Percentiles rank a stretch among this genome's conserved stretches.
Evolutionary conservation across 2,329 filamentous ascomycete species (phyloP).

Genomic region (Sclerotiophoma versabilis): DNA sequence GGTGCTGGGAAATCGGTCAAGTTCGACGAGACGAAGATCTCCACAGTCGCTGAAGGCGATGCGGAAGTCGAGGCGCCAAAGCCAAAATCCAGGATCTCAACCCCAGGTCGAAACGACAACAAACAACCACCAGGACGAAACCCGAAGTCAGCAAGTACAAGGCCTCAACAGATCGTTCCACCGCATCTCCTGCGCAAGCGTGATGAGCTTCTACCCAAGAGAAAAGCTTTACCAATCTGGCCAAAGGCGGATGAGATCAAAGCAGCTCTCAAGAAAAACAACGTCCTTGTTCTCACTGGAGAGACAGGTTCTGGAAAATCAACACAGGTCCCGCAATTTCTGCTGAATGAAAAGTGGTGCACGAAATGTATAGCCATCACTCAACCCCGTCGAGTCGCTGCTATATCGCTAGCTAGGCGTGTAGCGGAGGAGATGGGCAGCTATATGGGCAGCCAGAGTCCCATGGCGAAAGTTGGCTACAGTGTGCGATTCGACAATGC

Average conservation of each 20-base stretch:
- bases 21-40: background rate
- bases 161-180: constrained; percentile 20
- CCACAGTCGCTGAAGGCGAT: background rate
- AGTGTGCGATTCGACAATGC: constrained; percentile 93
- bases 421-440: constrained; percentile 84
- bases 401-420: constrained; percentile 85
- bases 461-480: constrained; percentile 78
- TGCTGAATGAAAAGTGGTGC: constrained; percentile 83
- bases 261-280: constrained; percentile 64
- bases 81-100: background rate
- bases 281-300: constrained; percentile 85
- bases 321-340: constrained; percentile 93
- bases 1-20: constrained; percentile 24
- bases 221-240: constrained; percentile 83
- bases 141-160: background rate
- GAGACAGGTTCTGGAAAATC: constrained; percentile 97
- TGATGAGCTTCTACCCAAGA: constrained; percentile 56
- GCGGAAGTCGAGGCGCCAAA: background rate
- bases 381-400: constrained; percentile 90
- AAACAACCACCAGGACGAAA: background rate
- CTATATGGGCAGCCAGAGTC: constrained; percentile 64
- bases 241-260: constrained; percentile 74
- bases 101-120: constrained; percentile 2
- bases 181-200: constrained; percentile 52
- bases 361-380: constrained; percentile 83